Percentiles rank a stretch among this genome's conserved stretches.
Evolutionary conservation across 2,329 filamentous ascomycete genomes (phyloP).

Genomic region (Trichoderma semiorbis): DNA sequence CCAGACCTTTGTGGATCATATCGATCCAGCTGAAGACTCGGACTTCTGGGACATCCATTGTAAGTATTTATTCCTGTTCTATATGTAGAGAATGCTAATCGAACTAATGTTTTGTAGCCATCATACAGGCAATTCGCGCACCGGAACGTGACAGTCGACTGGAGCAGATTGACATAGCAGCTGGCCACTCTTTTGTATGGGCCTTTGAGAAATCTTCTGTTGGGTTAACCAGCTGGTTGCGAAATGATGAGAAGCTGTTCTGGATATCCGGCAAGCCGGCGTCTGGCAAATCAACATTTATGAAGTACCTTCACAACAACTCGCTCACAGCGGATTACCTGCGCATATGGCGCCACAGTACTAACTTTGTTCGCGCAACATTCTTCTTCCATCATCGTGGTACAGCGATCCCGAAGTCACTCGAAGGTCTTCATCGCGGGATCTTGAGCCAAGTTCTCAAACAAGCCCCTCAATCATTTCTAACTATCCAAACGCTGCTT

Average conservation of each 20-base stretch:
- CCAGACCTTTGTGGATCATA: background rate
- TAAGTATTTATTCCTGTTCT: background rate
- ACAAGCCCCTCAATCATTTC: background rate
- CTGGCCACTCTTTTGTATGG: background rate
- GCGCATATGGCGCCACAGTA: background rate
- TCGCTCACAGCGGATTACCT: background rate
- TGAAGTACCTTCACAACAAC: background rate
- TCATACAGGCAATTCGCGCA: background rate
- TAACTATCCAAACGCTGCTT: background rate
- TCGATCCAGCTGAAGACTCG: background rate
- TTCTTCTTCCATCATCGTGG: constrained; percentile 16
- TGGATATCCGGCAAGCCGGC: constrained; percentile 4
- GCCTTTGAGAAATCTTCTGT: background rate
- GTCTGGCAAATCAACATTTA: constrained; percentile 12
- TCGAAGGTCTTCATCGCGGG: background rate
- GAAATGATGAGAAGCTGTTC: background rate
- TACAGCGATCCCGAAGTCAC: background rate
- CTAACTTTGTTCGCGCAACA: background rate
- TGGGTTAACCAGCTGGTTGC: background rate
- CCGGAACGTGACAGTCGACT: background rate
- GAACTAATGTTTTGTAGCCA: background rate
- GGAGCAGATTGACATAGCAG: background rate
- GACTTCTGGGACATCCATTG: constrained; percentile 1
- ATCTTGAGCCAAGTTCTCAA: background rate
- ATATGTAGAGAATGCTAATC: background rate